Conservation (phyloP, 345 rosid species). For the Rhodomyrtus tomentosa region DNA sequence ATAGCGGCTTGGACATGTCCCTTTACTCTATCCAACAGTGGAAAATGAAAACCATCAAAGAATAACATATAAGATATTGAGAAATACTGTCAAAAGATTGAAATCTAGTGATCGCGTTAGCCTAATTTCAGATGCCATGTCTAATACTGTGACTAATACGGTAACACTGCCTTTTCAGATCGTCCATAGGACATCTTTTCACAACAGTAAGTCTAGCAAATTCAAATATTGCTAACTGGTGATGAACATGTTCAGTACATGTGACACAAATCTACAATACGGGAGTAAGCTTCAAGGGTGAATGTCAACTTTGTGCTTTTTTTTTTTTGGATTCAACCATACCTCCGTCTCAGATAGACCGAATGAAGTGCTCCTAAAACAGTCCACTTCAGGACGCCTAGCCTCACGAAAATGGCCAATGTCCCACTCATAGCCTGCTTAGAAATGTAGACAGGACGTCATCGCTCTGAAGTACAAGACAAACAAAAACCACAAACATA, state of each 20-base stretch:
- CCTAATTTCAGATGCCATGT: not conserved
- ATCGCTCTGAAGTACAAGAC: not conserved
- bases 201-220: not conserved
- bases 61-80: not conserved
- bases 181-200: not conserved
- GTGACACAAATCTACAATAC: not conserved
- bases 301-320: too few species aligned
- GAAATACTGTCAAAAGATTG: not conserved
- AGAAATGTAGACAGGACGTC: not conserved
- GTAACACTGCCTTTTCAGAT: not conserved
- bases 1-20: not conserved
- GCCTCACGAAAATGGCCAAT: constrained; percentile 83
- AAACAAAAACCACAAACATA: not conserved
- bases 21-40: not conserved
- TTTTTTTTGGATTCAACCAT: not conserved
- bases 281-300: not conserved
- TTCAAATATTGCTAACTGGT: not conserved
- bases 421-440: constrained; percentile 94
- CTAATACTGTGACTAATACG: not conserved
- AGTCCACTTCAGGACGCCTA: constrained; percentile 76
- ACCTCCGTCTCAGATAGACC: constrained; percentile 59
- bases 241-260: not conserved
- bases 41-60: not conserved
- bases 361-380: constrained; percentile 80
- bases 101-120: not conserved